phyloP scores from a whole-genome alignment of 805 yeast genomes.

The Yarrowia yakushimensis region DNA sequence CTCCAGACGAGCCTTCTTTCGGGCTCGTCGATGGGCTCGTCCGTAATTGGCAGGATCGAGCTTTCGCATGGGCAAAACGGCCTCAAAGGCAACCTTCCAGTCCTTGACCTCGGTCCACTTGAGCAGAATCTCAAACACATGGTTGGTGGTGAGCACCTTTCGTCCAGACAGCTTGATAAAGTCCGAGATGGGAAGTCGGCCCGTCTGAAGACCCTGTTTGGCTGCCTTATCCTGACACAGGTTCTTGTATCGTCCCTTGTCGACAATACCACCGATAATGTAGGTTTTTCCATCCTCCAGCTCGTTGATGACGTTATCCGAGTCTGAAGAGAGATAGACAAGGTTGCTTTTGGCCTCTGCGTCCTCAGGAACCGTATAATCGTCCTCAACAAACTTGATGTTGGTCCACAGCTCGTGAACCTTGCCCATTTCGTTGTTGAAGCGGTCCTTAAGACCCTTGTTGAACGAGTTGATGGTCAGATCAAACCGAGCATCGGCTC shows the following conservation, averaged over 20 bases:
- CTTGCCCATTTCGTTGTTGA: conserved; percentile 54
- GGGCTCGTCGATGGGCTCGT: conserved; percentile 19
- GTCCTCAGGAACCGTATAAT: conserved; percentile 37
- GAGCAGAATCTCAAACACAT: conserved; percentile 83
- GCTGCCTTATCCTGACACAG: conserved; percentile 81
- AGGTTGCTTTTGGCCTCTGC: conserved; percentile 39
- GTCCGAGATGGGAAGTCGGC: conserved; percentile 81
- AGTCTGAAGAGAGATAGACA: conserved; percentile 82
- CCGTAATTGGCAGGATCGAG: conserved; percentile 22
- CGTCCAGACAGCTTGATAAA: conserved; percentile 80
- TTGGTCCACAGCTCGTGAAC: conserved; percentile 68
- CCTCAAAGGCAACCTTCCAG: conserved; percentile 85
- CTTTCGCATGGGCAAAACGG: conserved; percentile 82
- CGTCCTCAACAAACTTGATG: conserved; percentile 48
- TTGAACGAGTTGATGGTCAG: conserved; percentile 63
- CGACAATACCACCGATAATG: conserved; percentile 93
- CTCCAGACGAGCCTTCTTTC: conserved; percentile 5
- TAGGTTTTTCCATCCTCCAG: conserved; percentile 71
- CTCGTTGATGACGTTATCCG: conserved; percentile 61
- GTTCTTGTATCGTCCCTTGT: conserved; percentile 82
- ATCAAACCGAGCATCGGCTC: conserved; percentile 54
- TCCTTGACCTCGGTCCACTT: conserved; percentile 73
- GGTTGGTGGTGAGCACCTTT: conserved; percentile 87
- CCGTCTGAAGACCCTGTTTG: conserved; percentile 64
- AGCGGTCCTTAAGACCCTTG: conserved; percentile 61